Evolutionary conservation across 2,329 filamentous ascomycete species (phyloP).

Genomic region (Leptodontidium sp.): DNA sequence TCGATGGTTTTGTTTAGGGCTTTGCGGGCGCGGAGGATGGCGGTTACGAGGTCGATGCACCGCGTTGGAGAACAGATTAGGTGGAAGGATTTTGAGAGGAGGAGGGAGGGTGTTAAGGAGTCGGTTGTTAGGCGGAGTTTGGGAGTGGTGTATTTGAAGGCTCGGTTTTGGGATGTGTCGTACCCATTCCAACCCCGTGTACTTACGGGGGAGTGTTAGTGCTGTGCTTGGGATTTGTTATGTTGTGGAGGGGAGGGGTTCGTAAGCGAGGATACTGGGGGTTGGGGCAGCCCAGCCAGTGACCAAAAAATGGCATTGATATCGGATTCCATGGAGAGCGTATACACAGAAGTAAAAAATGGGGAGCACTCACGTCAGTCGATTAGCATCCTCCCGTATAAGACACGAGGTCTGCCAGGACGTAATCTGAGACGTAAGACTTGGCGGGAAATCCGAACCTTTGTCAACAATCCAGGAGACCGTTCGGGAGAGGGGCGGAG

Average conservation of each 20-base stretch:
- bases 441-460: conserved; percentile 83
- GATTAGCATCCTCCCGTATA: conserved; percentile 15
- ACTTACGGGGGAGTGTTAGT: conserved; percentile 70
- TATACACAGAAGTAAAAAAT: background rate
- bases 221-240: conserved; percentile 59
- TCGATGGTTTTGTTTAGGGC: conserved; percentile 40
- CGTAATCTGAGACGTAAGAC: conserved; percentile 69
- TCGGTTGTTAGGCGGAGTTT: conserved; percentile 81
- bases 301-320: background rate
- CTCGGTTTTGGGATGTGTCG: conserved; percentile 70
- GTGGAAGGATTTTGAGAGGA: conserved; percentile 82
- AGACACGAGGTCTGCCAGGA: conserved; percentile 80
- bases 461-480: conserved; percentile 93
- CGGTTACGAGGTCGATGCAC: conserved; percentile 77
- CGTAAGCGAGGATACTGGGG: background rate
- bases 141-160: conserved; percentile 87
- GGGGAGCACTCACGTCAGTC: conserved; percentile 6
- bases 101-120: conserved; percentile 71
- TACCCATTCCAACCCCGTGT: conserved; percentile 96
- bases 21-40: conserved; percentile 69
- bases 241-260: background rate
- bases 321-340: background rate
- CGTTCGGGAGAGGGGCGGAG: conserved; percentile 65
- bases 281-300: background rate
- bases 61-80: conserved; percentile 83